These are phyloP conservation scores for Podila minutissima DNA, from an alignment of 192 early-diverging fungal genomes.

Conservation along the genomic window DNA sequence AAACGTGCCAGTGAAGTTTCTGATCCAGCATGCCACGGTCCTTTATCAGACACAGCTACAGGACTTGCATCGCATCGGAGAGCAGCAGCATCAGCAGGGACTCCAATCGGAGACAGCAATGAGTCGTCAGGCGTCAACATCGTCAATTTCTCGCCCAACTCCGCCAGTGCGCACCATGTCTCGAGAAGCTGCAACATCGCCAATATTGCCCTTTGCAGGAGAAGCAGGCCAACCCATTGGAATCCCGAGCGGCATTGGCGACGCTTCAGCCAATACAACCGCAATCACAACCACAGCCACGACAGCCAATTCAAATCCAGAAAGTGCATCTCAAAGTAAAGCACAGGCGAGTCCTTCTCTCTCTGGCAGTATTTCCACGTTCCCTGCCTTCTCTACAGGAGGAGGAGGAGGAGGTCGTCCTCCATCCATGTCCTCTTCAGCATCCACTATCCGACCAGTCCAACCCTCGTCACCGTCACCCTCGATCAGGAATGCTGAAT, in stretches of 20 bases:
- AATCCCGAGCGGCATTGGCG: neutral
- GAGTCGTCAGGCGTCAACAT: neutral
- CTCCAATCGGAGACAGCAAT: neutral
- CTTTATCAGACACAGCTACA: slow-evolving; percentile 66
- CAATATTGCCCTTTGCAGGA: neutral
- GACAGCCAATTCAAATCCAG: neutral
- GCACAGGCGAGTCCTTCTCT: slow-evolving; percentile 42
- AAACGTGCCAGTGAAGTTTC: slow-evolving; percentile 59
- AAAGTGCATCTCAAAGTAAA: neutral
- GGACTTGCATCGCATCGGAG: slow-evolving; percentile 40
- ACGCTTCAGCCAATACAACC: slow-evolving; percentile 2
- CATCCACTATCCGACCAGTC: slow-evolving; percentile 43
- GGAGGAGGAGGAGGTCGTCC: slow-evolving; percentile 10
- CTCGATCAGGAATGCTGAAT: slow-evolving; percentile 6
- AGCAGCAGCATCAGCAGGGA: slow-evolving; percentile 25
- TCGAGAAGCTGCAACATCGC: neutral
- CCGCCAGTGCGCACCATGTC: neutral
- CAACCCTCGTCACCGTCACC: slow-evolving; percentile 40
- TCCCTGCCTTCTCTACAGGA: slow-evolving; percentile 9
- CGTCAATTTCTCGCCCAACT: neutral
- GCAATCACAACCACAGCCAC: neutral
- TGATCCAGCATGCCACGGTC: slow-evolving; percentile 63
- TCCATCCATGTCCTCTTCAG: slow-evolving; percentile 46
- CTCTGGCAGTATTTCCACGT: slow-evolving; percentile 32
- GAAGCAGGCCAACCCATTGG: neutral